A percentile compares a stretch with the other conserved stretches of the same genome.
Conservation (phyloP, 768 basidiomycete genomes). For the Coprinopsis marcescibilis region DNA sequence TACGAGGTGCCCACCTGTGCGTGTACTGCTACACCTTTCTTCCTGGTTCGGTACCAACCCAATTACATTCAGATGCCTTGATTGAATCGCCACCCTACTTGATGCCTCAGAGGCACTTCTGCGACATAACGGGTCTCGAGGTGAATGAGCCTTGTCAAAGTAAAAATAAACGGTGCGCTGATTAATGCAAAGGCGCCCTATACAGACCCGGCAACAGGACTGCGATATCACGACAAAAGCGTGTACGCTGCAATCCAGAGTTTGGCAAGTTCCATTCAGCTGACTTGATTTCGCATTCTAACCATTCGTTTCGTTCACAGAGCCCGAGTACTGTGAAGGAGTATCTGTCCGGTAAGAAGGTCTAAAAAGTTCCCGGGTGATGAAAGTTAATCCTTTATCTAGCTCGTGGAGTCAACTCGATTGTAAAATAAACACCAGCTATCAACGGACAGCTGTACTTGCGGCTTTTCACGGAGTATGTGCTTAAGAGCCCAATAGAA, state of each 20-base stretch:
- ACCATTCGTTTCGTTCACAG: conserved; percentile 25
- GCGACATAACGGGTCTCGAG: conserved; percentile 84
- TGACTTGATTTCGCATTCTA: neutral
- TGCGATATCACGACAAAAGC: conserved; percentile 81
- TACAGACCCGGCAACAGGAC: conserved; percentile 73
- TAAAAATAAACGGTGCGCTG: neutral
- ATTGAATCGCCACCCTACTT: conserved; percentile 85
- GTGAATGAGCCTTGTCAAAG: conserved; percentile 26
- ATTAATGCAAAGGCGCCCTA: conserved; percentile 58
- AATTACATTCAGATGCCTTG: conserved; percentile 58
- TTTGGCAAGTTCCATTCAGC: conserved; percentile 38
- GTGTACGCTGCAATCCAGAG: conserved; percentile 80
- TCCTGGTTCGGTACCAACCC: neutral
- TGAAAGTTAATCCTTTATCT: neutral
- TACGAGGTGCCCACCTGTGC: conserved; percentile 70
- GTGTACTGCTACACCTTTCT: conserved; percentile 17
- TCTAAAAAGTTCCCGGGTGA: no score
- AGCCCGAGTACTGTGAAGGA: conserved; percentile 70
- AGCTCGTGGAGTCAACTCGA: conserved; percentile 34
- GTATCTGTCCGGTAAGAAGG: conserved; percentile 53
- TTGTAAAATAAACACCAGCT: conserved; percentile 29
- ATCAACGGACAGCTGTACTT: neutral
- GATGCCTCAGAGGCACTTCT: conserved; percentile 69
- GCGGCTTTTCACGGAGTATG: neutral
- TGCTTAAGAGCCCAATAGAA: conserved; percentile 21